Conservation (phyloP, 495 filamentous ascomycete genomes). For the Sphaerosporella brunnea region DNA sequence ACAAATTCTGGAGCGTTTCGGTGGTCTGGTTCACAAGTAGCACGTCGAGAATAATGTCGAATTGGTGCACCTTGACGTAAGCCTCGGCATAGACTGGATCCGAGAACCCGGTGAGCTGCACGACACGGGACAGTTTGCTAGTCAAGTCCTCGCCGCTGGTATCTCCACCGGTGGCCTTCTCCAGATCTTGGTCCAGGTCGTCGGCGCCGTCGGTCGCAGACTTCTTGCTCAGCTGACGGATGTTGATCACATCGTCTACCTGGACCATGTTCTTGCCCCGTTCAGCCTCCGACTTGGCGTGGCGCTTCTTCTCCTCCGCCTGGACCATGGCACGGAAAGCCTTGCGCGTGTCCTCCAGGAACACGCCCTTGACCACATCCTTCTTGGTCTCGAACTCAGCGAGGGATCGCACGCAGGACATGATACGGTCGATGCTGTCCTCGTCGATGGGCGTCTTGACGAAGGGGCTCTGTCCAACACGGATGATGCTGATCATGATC, state of each 20-base stretch:
- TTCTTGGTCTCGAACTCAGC: constrained; percentile 80
- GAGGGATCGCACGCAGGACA: constrained; percentile 85
- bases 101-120: constrained; percentile 95
- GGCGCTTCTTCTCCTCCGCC: constrained; percentile 91
- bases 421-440: constrained; percentile 91
- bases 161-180: constrained; percentile 86
- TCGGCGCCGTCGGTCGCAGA: constrained; percentile 66
- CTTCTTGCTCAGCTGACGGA: constrained; percentile 88
- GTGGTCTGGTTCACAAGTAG: constrained; percentile 94
- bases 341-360: constrained; percentile 88
- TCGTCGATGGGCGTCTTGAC: constrained; percentile 96
- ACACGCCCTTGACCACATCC: constrained; percentile 62
- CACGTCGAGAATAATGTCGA: constrained; percentile 95
- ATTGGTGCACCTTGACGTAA: constrained; percentile 96
- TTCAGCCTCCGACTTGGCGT: constrained; percentile 72
- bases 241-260: constrained; percentile 82
- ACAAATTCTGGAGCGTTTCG: constrained; percentile 91
- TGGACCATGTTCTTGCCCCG: constrained; percentile 89
- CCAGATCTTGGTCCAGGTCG: constrained; percentile 74
- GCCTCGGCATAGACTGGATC: constrained; percentile 97
- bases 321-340: constrained; percentile 98
- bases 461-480: constrained; percentile 93
- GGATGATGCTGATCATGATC: constrained; percentile 97
- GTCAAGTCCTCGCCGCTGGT: constrained; percentile 59
- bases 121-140: constrained; percentile 87